These are phyloP conservation scores for Plasmodium blacklocki DNA, from an alignment of 169 alveolate genomes.

Conservation along the genomic window DNA sequence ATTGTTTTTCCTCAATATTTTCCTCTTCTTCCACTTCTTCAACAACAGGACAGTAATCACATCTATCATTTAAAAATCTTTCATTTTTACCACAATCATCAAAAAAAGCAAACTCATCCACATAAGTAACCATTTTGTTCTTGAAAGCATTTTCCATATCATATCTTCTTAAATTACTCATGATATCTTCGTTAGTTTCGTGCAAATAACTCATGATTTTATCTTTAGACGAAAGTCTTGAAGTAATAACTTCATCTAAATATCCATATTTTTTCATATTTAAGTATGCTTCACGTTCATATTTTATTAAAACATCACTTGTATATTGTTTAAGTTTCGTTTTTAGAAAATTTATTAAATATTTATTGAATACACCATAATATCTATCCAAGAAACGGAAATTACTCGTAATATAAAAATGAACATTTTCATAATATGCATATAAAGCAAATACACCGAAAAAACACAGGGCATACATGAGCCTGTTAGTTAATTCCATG, in stretches of 20 bases:
- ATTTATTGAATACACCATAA: background rate
- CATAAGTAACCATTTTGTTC: background rate
- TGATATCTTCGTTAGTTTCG: background rate
- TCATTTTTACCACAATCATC: conserved; percentile 11
- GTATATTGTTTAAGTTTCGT: conserved; percentile 8
- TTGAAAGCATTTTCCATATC: background rate
- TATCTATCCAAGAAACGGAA: conserved; percentile 24
- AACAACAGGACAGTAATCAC: background rate
- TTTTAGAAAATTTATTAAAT: background rate
- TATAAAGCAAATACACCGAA: conserved; percentile 1
- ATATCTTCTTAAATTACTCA: background rate
- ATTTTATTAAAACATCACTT: conserved; percentile 5
- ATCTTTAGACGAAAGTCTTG: conserved; percentile 7
- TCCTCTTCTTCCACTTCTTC: background rate
- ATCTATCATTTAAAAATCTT: conserved; percentile 12
- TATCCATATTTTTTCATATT: background rate
- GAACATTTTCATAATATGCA: conserved; percentile 8
- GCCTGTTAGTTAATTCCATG: background rate
- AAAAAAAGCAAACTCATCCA: conserved; percentile 25
- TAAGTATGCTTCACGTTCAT: background rate
- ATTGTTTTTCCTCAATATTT: background rate
- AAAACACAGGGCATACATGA: background rate
- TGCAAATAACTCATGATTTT: background rate
- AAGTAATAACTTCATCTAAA: background rate
- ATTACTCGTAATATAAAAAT: conserved; percentile 4